Conservation (phyloP, 768 basidiomycete genomes). For the Pluteus cervinus region DNA sequence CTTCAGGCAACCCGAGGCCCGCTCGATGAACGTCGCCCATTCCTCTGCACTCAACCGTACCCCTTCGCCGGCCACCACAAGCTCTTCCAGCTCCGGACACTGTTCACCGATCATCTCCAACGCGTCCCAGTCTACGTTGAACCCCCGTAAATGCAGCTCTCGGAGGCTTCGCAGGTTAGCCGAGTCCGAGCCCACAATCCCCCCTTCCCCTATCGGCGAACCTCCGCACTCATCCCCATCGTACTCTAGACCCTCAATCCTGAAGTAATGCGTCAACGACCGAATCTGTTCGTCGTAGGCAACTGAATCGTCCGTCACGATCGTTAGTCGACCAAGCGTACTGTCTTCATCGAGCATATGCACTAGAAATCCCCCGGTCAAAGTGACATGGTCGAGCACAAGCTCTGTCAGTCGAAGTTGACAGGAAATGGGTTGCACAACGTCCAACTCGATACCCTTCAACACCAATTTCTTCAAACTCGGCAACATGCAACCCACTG, state of each 20-base stretch:
- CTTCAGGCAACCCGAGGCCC: neutral
- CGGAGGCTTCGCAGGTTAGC: conserved; percentile 23
- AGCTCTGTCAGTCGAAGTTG: conserved; percentile 30
- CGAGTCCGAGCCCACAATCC: no score
- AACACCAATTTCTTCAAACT: conserved; percentile 36
- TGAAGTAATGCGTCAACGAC: conserved; percentile 33
- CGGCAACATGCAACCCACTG: conserved; percentile 38
- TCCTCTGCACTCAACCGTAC: conserved; percentile 29
- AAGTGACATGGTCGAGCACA: conserved; percentile 36
- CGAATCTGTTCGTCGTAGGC: conserved; percentile 35
- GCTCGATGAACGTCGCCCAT: conserved; percentile 34
- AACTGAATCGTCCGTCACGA: conserved; percentile 26
- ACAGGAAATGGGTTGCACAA: conserved; percentile 25
- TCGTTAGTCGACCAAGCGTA: conserved; percentile 26
- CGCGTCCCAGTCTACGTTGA: conserved; percentile 30
- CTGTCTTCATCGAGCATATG: conserved; percentile 32
- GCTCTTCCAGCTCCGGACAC: conserved; percentile 32
- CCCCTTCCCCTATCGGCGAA: no score
- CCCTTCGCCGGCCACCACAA: conserved; percentile 34
- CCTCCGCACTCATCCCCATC: conserved; percentile 22
- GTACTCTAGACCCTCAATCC: conserved; percentile 36
- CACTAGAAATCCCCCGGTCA: conserved; percentile 34
- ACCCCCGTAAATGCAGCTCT: conserved; percentile 34
- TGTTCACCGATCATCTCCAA: conserved; percentile 25
- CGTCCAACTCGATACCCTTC: conserved; percentile 35